Conservation (phyloP, 2,329 filamentous ascomycete genomes). For the Teratosphaeria viscida region DNA sequence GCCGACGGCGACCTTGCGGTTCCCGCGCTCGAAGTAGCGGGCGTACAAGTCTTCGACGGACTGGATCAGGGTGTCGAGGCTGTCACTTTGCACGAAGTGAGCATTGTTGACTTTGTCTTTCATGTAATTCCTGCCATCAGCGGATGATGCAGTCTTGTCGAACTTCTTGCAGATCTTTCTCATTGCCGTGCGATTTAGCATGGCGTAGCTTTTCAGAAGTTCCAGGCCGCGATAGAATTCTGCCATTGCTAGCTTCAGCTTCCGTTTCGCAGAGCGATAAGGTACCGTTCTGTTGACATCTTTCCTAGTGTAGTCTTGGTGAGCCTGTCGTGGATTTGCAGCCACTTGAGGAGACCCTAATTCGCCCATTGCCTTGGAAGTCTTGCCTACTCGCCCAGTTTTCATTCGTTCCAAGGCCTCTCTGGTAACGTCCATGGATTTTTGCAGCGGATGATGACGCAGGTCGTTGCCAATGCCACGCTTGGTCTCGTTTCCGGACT, state of each 20-base stretch:
- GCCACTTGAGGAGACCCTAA: constrained; percentile 29
- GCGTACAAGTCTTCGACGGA: constrained; percentile 85
- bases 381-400: constrained; percentile 44
- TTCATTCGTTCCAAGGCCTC: constrained; percentile 22
- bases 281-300: constrained; percentile 48
- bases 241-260: constrained; percentile 80
- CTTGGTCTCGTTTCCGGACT: neutral
- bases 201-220: constrained; percentile 78
- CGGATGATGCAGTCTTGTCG: constrained; percentile 65
- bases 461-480: neutral
- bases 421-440: constrained; percentile 4
- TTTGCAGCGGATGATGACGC: constrained; percentile 1
- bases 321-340: constrained; percentile 9
- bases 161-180: constrained; percentile 99
- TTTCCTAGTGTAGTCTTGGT: constrained; percentile 33
- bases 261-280: constrained; percentile 79
- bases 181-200: constrained; percentile 86
- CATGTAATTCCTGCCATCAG: constrained; percentile 59
- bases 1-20: constrained; percentile 79
- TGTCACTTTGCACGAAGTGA: constrained; percentile 84
- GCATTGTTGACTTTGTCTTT: constrained; percentile 82
- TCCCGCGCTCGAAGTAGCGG: constrained; percentile 86
- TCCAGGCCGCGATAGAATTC: constrained; percentile 91
- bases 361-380: constrained; percentile 36
- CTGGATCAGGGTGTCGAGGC: constrained; percentile 68